phyloP scores from a whole-genome alignment of 495 filamentous ascomycete species.

The Pseudoneurospora amorphoporcata region DNA sequence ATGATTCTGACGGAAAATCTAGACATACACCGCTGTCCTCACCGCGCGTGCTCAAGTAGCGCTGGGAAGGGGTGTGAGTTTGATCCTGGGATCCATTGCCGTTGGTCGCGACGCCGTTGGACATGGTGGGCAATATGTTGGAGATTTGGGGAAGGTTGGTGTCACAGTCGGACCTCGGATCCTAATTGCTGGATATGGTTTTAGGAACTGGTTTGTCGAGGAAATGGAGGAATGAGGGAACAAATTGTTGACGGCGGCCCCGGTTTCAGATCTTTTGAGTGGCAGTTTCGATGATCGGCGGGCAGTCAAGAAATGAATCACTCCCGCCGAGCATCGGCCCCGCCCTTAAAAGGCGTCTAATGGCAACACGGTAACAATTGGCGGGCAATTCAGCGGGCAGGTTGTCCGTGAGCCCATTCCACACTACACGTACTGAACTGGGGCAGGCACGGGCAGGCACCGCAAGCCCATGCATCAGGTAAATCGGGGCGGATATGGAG shows the following conservation, averaged over 20 bases:
- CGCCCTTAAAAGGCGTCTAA: not conserved
- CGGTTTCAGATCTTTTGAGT: not conserved
- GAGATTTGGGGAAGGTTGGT: not conserved
- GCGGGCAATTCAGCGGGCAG: too few species aligned
- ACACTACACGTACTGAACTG: not conserved
- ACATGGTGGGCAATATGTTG: slow-evolving; percentile 9
- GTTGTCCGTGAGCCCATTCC: not conserved
- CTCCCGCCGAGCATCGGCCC: not conserved
- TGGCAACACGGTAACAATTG: not conserved
- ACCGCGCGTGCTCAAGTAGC: slow-evolving; percentile 72
- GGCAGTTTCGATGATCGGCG: not conserved
- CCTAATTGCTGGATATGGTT: not conserved
- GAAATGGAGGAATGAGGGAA: not conserved
- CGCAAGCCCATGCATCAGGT: not conserved
- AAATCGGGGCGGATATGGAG: not conserved
- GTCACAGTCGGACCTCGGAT: not conserved
- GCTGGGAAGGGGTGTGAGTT: slow-evolving; percentile 55
- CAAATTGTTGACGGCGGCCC: not conserved
- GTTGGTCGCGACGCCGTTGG: slow-evolving; percentile 16
- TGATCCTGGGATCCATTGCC: slow-evolving; percentile 9
- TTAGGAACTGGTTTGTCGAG: not conserved
- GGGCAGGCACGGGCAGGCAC: not conserved
- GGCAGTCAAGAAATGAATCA: not conserved
- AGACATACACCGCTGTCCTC: slow-evolving; percentile 62
- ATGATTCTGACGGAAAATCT: not conserved